Evolutionary conservation across 75 land plant genomes (phyloP).

Genomic region (Azolla pinnata): DNA sequence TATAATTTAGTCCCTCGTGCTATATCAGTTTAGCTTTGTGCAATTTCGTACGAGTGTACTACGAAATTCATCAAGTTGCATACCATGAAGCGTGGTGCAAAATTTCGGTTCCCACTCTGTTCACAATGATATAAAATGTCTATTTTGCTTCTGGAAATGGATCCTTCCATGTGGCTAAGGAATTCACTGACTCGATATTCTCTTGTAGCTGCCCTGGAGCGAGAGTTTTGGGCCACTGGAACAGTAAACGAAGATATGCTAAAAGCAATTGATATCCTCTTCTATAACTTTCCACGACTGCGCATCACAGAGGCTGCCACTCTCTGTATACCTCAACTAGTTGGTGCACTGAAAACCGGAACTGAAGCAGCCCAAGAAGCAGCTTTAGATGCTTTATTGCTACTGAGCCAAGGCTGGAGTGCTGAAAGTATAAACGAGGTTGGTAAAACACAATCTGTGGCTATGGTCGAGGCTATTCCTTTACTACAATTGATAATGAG

Average conservation of each 20-base stretch:
- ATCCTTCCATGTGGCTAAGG: too few relatives aligned
- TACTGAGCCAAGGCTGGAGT: constrained; percentile 68
- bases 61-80: too few relatives aligned
- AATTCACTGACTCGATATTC: too few relatives aligned
- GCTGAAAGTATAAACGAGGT: constrained; percentile 50
- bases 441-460: constrained; percentile 72
- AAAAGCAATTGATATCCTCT: constrained; percentile 57
- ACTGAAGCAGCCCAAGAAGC: constrained; percentile 81
- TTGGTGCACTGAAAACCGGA: constrained; percentile 70
- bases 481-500: constrained; percentile 62
- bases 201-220: constrained; percentile 72
- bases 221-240: constrained; percentile 70
- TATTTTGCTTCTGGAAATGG: too few relatives aligned
- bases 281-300: constrained; percentile 67
- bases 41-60: too few relatives aligned
- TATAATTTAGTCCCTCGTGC: too few relatives aligned
- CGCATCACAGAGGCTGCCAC: constrained; percentile 78
- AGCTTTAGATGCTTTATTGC: constrained; percentile 55
- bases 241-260: constrained; percentile 68
- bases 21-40: too few relatives aligned
- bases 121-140: too few relatives aligned
- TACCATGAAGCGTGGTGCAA: too few relatives aligned
- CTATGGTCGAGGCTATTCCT: constrained; percentile 92
- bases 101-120: too few relatives aligned
- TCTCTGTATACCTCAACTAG: constrained; percentile 70